A percentile compares a stretch with the other conserved stretches of the same genome.
Evolutionary conservation across 495 filamentous ascomycete genomes (phyloP).

Genomic region (Physcia stellaris): DNA sequence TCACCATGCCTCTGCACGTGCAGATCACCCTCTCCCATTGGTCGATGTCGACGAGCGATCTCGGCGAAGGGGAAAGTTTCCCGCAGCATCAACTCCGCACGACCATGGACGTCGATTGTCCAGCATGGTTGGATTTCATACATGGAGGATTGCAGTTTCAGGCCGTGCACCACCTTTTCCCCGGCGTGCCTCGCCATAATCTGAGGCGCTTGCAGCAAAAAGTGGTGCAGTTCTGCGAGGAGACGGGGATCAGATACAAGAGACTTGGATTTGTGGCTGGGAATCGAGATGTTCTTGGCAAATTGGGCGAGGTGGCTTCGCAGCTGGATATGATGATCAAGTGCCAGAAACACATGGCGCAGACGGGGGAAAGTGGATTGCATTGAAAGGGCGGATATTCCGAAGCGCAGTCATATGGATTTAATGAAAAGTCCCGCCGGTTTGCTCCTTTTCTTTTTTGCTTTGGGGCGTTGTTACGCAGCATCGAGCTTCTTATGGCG

Average conservation of each 20-base stretch:
- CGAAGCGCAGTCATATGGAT: too few species aligned
- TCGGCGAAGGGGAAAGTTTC: slow-evolving; percentile 33
- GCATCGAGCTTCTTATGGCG: too few species aligned
- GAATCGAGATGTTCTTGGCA: slow-evolving; percentile 8
- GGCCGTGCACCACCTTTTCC: slow-evolving; percentile 34
- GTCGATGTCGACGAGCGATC: slow-evolving; percentile 34
- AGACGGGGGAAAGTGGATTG: slow-evolving; percentile 22
- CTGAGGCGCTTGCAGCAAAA: slow-evolving; percentile 26
- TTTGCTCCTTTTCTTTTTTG: too few species aligned
- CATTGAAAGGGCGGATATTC: too few species aligned
- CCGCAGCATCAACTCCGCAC: slow-evolving; percentile 34
- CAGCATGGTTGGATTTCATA: slow-evolving; percentile 32
- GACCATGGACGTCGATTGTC: slow-evolving; percentile 37
- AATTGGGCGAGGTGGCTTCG: slow-evolving; percentile 6
- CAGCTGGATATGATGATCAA: slow-evolving; percentile 9
- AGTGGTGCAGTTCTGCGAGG: slow-evolving; percentile 28
- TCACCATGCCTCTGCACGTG: slow-evolving; percentile 35
- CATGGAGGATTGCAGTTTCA: slow-evolving; percentile 38
- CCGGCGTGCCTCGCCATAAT: slow-evolving; percentile 32
- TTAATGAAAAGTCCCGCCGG: too few species aligned
- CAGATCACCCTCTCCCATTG: slow-evolving; percentile 40
- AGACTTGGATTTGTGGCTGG: slow-evolving; percentile 24
- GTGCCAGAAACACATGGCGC: slow-evolving; percentile 12
- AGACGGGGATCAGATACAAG: slow-evolving; percentile 29
- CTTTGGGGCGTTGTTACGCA: too few species aligned